A percentile compares a stretch with the other conserved stretches of the same genome.
Conservation (phyloP, 805 yeast genomes). For the Lachancea thermotolerans region DNA sequence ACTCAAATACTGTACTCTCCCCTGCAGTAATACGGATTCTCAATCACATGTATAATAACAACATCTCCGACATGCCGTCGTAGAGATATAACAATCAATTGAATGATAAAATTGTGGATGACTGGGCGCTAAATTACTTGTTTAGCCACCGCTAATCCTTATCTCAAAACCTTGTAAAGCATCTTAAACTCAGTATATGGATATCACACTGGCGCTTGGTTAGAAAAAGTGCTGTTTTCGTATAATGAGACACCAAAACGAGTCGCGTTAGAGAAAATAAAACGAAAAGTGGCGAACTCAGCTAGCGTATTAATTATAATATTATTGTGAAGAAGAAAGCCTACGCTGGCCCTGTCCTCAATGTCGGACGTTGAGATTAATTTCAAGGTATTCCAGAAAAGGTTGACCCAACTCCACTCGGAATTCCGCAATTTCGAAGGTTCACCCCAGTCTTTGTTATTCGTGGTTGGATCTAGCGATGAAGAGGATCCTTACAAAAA, state of each 20-base stretch:
- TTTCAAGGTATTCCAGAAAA: slow-evolving; percentile 23
- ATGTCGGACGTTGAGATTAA: slow-evolving; percentile 28
- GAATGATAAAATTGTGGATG: not conserved
- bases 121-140: too few relatives aligned
- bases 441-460: slow-evolving; percentile 43
- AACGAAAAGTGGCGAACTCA: not conserved
- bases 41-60: not conserved
- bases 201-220: too few relatives aligned
- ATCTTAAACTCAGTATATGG: too few relatives aligned
- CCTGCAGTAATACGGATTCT: slow-evolving; percentile 35
- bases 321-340: too few relatives aligned
- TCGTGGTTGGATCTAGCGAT: slow-evolving; percentile 78
- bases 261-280: too few relatives aligned
- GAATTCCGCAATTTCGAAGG: slow-evolving; percentile 24
- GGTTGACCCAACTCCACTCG: slow-evolving; percentile 25
- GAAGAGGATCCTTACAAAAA: slow-evolving; percentile 87
- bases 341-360: not conserved
- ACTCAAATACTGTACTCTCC: slow-evolving; percentile 93
- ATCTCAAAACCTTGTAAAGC: too few relatives aligned
- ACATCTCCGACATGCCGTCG: not conserved
- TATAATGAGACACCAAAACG: too few relatives aligned
- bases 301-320: not conserved
- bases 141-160: too few relatives aligned
- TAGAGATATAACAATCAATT: not conserved
- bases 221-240: too few relatives aligned